Base-by-base conservation (phyloP, 192 early-diverging fungal species). In the Coemansia sp. region DNA sequence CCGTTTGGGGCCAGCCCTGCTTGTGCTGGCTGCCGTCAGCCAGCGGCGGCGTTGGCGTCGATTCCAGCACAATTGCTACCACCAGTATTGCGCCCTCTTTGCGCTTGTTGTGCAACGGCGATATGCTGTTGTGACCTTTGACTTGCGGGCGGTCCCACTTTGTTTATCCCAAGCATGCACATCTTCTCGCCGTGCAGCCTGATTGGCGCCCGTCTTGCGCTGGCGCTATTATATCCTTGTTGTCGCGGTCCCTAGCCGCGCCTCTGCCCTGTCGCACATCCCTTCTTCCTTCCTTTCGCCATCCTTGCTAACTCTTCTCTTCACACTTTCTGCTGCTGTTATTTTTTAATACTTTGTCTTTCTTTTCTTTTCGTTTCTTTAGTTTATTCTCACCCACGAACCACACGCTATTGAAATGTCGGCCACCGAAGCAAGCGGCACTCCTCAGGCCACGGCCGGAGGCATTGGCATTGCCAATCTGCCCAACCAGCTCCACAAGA, bases 401-500 rank as follows among this genome's bases (percentile, higher is more conserved):
- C 54, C 46, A 60, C 56, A 41, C 46, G 31, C 39, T 56, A 9
- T 42, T 59, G 73, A 65, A 72, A 82, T 82, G 79, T 76, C 79
- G 29, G 62, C 73, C 57, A 59, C 73, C 45, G 79, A 82, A 62
- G 70, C 79, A 59, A 71, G 62, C 73, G 60, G 65, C 51, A 67
- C 71, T 68, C 35, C 79, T 54, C 70, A 72, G 70, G 45, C 70
- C 64, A 56, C 71, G 42, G 66, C 40, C 51, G 80, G 75, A n/a
- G 90, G 89, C 73, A 93, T 96, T 69, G 97, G 97, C 54, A 96
- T 99, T 79, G 94, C 94, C 81, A 95, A 96, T 87, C 84, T 99
- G 72, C 96, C 97, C 61, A 99, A 99, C 87, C 97, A 99, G 86
- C 88, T 92, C 57, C 97, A 99, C 84, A 93, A 94, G 85, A 97